These are phyloP conservation scores for Pseudogymnoascus sp. DNA, from an alignment of 2,329 filamentous ascomycete species.

Conservation along the genomic window DNA sequence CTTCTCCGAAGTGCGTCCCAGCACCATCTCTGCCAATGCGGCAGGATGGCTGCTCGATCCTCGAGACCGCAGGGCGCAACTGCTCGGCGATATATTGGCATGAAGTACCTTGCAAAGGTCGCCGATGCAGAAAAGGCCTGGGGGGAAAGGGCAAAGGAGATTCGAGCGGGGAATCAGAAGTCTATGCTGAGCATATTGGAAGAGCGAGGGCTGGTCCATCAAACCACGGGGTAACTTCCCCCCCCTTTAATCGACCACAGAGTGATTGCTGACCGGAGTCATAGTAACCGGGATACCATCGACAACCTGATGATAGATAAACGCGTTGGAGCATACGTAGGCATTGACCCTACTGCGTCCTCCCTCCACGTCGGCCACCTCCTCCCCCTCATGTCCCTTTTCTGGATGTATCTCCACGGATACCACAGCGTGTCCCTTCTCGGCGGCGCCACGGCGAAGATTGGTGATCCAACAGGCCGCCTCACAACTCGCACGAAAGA, in stretches of 20 bases:
- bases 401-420: constrained; percentile 76
- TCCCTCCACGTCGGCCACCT: constrained; percentile 77
- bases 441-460: constrained; percentile 66
- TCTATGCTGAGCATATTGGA: constrained; percentile 59
- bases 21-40: constrained; percentile 24
- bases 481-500: constrained; percentile 52
- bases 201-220: constrained; percentile 66
- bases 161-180: constrained; percentile 41
- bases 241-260: constrained; percentile 8
- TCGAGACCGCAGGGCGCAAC: constrained; percentile 14
- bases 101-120: constrained; percentile 31
- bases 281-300: constrained; percentile 41
- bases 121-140: constrained; percentile 35
- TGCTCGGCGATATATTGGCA: constrained; percentile 23
- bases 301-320: constrained; percentile 56
- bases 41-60: constrained; percentile 24
- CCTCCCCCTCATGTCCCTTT: constrained; percentile 72
- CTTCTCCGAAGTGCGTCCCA: constrained; percentile 22
- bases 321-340: constrained; percentile 68
- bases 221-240: constrained; percentile 59
- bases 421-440: constrained; percentile 60
- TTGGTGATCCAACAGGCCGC: constrained; percentile 72
- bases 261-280: constrained; percentile 11
- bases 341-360: constrained; percentile 72
- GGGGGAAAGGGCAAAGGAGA: constrained; percentile 39